Percentiles rank a stretch among this genome's conserved stretches.
phyloP scores from a whole-genome alignment of 106 monocot species.

The Triglochin maritima region DNA sequence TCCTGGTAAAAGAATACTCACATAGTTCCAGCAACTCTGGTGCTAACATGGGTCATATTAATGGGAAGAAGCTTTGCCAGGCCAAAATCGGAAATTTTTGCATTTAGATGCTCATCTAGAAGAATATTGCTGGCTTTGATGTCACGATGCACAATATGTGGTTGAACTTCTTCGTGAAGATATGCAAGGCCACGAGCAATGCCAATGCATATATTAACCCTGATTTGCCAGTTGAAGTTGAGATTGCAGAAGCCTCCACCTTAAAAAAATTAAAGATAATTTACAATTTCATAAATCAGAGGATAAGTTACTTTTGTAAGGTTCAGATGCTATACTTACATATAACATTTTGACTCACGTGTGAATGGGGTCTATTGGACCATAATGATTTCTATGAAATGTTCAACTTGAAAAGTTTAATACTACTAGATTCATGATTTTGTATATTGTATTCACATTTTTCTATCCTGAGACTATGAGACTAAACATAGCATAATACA shows the following conservation, averaged over 20 bases:
- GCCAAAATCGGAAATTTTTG: constrained; percentile 20
- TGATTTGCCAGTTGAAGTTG: constrained; percentile 9
- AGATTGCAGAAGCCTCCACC: background rate
- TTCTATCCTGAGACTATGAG: no score
- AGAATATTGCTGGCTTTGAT: constrained; percentile 23
- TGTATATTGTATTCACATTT: no score
- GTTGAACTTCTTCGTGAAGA: constrained; percentile 15
- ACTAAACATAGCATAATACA: no score
- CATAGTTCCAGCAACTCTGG: constrained; percentile 22
- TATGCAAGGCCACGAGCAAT: constrained; percentile 17
- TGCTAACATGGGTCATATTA: constrained; percentile 16
- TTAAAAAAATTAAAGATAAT: background rate
- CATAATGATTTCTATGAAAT: no score
- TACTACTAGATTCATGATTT: no score
- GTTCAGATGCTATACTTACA: no score
- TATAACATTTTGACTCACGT: no score
- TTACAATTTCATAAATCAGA: background rate
- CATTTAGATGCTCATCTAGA: constrained; percentile 7
- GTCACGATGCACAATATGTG: constrained; percentile 15
- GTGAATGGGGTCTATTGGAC: no score
- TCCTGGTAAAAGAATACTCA: constrained; percentile 7
- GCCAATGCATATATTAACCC: constrained; percentile 12
- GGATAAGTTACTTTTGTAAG: no score
- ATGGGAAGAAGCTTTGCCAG: constrained; percentile 15
- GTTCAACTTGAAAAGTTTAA: no score